phyloP scores from a whole-genome alignment of 257 asterid genomes.

The Solanum stenotomum region DNA sequence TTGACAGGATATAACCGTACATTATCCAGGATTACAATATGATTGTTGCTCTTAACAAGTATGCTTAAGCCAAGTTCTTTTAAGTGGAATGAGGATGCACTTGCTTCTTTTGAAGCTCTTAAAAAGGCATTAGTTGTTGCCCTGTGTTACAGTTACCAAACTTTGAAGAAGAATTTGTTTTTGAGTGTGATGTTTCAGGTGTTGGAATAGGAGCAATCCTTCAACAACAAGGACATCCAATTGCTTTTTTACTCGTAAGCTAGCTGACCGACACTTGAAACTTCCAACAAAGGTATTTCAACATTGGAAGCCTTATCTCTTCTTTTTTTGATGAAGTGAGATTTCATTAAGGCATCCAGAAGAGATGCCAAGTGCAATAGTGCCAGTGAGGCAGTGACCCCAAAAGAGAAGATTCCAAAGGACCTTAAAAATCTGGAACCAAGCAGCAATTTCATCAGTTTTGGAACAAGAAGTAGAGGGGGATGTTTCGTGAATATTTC shows the following conservation, averaged over 20 bases:
- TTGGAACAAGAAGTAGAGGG: not conserved
- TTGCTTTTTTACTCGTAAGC: too few relatives aligned
- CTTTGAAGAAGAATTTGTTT: not conserved
- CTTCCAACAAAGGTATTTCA: too few relatives aligned
- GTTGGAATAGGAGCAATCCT: not conserved
- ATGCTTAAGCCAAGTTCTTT: not conserved
- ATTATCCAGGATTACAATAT: not conserved
- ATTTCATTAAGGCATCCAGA: too few relatives aligned
- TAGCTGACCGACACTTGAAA: too few relatives aligned
- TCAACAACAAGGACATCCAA: not conserved
- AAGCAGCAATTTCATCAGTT: not conserved
- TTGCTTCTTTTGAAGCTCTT: not conserved
- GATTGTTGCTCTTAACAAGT: not conserved
- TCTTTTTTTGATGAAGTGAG: too few relatives aligned
- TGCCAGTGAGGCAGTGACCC: not conserved
- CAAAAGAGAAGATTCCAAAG: not conserved
- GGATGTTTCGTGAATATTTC: not conserved
- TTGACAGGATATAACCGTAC: not conserved
- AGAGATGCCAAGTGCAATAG: too few relatives aligned
- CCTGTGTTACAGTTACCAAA: not conserved
- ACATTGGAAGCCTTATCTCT: too few relatives aligned
- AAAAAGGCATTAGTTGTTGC: not conserved
- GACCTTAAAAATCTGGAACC: not conserved
- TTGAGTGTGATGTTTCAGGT: not conserved
- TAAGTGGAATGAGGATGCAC: not conserved